Evolutionary conservation across 805 yeast species (phyloP).

Genomic region (Barnettozyma sucrosica): DNA sequence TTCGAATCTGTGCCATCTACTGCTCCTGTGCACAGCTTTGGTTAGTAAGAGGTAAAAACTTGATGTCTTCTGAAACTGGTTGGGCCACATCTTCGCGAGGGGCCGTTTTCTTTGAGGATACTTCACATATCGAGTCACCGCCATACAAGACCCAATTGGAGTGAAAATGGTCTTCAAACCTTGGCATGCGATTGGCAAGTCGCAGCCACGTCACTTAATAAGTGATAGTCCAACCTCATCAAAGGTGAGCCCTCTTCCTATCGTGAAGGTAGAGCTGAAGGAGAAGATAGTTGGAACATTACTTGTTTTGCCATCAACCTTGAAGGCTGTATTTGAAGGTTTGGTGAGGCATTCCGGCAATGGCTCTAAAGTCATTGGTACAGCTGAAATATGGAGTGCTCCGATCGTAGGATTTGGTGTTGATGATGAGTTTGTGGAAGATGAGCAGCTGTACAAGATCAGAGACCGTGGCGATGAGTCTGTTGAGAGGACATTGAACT

Average conservation of each 20-base stretch:
- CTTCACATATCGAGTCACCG: too few species aligned
- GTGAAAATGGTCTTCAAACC: slow-evolving; percentile 8
- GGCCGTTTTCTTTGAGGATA: too few species aligned
- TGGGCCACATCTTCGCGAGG: neutral
- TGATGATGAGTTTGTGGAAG: slow-evolving; percentile 36
- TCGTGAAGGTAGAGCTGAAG: neutral
- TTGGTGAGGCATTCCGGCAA: neutral
- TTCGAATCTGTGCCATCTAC: too few species aligned
- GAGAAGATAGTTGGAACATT: neutral
- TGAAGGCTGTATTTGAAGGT: slow-evolving; percentile 3
- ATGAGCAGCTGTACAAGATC: slow-evolving; percentile 42
- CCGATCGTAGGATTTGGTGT: slow-evolving; percentile 1
- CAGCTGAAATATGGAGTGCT: slow-evolving; percentile 3
- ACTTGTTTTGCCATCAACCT: slow-evolving; percentile 4
- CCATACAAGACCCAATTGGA: too few species aligned
- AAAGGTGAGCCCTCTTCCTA: neutral
- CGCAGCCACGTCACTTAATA: slow-evolving; percentile 8
- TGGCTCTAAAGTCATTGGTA: neutral
- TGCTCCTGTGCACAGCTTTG: too few species aligned
- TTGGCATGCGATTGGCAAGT: slow-evolving; percentile 8
- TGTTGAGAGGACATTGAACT: slow-evolving; percentile 2
- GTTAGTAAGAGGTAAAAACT: too few species aligned
- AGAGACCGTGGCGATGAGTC: slow-evolving; percentile 5
- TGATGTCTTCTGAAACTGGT: too few species aligned
- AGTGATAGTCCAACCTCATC: slow-evolving; percentile 4